Evolutionary conservation across 1,139 yeast species (phyloP).

Genomic region (Lodderomyces metapsilosis): DNA sequence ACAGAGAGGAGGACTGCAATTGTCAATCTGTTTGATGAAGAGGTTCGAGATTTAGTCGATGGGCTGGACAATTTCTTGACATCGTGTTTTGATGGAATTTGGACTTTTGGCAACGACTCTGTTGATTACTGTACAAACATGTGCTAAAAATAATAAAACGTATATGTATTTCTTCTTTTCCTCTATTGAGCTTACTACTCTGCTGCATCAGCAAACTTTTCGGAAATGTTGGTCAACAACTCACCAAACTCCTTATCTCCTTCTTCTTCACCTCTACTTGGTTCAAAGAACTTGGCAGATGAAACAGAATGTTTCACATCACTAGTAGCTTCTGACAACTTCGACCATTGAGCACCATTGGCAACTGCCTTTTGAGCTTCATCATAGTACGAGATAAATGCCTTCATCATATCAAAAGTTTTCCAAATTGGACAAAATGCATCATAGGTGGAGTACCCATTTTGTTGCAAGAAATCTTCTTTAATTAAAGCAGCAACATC

Average conservation of each 20-base stretch:
- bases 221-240: constrained; percentile 72
- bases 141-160: not conserved
- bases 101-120: constrained; percentile 8
- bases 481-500: constrained; percentile 90
- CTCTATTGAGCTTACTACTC: too few relatives aligned
- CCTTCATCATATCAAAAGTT: constrained; percentile 97
- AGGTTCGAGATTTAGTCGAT: constrained; percentile 17
- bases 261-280: constrained; percentile 83
- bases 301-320: constrained; percentile 94
- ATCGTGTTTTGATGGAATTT: constrained; percentile 14
- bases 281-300: constrained; percentile 93
- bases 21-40: constrained; percentile 19
- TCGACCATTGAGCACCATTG: constrained; percentile 93
- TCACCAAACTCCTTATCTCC: constrained; percentile 74
- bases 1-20: constrained; percentile 14
- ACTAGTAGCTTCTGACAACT: constrained; percentile 80
- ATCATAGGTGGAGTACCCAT: constrained; percentile 97
- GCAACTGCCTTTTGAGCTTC: constrained; percentile 98
- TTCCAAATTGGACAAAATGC: constrained; percentile 99
- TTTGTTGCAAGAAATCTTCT: constrained; percentile 98
- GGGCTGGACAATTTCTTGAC: constrained; percentile 15
- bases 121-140: not conserved
- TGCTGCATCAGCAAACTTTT: constrained; percentile 92
- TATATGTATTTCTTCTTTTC: constrained; percentile 1
- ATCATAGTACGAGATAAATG: constrained; percentile 85